These are phyloP conservation scores for Chalciporus sphaerocephalus DNA, from an alignment of 768 basidiomycete species.

Conservation along the genomic window DNA sequence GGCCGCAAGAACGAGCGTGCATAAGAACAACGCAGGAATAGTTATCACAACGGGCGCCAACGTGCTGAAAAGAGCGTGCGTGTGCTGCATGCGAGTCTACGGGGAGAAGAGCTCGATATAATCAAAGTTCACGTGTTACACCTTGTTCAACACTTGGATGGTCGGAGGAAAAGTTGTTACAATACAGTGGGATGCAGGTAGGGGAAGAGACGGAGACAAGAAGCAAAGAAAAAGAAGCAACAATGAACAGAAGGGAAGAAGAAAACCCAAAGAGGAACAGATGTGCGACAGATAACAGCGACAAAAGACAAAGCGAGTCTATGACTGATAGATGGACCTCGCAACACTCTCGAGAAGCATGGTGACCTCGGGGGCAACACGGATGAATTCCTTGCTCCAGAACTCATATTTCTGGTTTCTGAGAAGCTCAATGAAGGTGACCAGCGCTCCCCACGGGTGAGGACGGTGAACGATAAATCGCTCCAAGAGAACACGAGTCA, in stretches of 20 bases:
- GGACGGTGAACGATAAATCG: conserved; percentile 92
- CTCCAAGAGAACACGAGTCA: conserved; percentile 88
- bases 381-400: conserved; percentile 85
- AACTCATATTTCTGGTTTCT: conserved; percentile 88
- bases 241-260: conserved; percentile 15
- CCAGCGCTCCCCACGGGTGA: conserved; percentile 93
- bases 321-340: conserved; percentile 71
- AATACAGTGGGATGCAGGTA: conserved; percentile 72
- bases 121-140: conserved; percentile 47
- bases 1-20: conserved; percentile 9
- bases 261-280: conserved; percentile 60
- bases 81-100: conserved; percentile 14
- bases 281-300: conserved; percentile 78
- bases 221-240: conserved; percentile 5
- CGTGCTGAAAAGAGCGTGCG: background rate
- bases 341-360: conserved; percentile 80
- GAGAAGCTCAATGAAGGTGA: conserved; percentile 91
- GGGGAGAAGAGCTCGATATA: conserved; percentile 25
- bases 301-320: conserved; percentile 59
- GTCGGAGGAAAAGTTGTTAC: conserved; percentile 53
- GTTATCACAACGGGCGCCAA: conserved; percentile 8
- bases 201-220: conserved; percentile 21
- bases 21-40: conserved; percentile 12
- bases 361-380: conserved; percentile 81
- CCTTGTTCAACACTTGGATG: conserved; percentile 57